Conservation (phyloP, 1,284 basidiomycete genomes). For the Hypsizygus ulmarius region DNA sequence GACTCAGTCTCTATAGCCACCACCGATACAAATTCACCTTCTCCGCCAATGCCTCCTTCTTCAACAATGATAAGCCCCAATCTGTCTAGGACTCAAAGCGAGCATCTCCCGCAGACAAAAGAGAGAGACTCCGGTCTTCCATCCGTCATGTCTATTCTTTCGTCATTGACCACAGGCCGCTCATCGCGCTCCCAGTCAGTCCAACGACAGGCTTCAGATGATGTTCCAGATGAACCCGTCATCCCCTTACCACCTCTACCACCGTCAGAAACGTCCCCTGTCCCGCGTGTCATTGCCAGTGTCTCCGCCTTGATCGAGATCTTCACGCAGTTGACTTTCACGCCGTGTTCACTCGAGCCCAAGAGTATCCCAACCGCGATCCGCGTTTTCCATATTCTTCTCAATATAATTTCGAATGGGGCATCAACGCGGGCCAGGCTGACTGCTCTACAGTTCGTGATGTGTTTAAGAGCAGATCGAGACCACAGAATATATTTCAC, state of each 20-base stretch:
- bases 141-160: conserved; percentile 61
- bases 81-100: conserved; percentile 55
- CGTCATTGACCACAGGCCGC: conserved; percentile 52
- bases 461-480: conserved; percentile 87
- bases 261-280: conserved; percentile 26
- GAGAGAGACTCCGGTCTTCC: conserved; percentile 48
- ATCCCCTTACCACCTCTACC: conserved; percentile 20
- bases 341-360: conserved; percentile 49
- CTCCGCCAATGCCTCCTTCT: conserved; percentile 29
- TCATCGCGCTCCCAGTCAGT: conserved; percentile 57
- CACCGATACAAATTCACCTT: conserved; percentile 36
- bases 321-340: conserved; percentile 71
- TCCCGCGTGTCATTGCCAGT: conserved; percentile 54
- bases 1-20: conserved; percentile 39
- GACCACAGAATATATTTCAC: conserved; percentile 85
- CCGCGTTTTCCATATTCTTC: conserved; percentile 48
- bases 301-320: conserved; percentile 61
- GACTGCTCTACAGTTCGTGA: conserved; percentile 81
- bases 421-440: conserved; percentile 67
- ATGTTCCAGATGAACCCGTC: conserved; percentile 13
- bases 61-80: conserved; percentile 47
- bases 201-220: conserved; percentile 28
- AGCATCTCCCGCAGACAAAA: conserved; percentile 35
- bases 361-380: conserved; percentile 49
- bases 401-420: conserved; percentile 42